These are phyloP conservation scores for Xylariomycetidae sp. DNA, from an alignment of 2,329 filamentous ascomycete species.

Conservation along the genomic window DNA sequence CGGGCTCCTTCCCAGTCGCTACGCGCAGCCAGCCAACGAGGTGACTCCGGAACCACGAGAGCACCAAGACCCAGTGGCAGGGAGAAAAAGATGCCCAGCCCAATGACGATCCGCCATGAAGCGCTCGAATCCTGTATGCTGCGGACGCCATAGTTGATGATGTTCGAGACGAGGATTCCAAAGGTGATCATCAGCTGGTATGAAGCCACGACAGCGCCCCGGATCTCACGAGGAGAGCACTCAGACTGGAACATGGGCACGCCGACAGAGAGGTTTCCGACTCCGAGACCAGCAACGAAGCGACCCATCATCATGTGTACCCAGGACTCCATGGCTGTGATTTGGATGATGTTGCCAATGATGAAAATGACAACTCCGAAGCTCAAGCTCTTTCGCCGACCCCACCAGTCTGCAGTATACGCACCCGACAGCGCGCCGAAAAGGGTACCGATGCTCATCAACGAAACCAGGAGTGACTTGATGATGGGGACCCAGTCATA, in stretches of 20 bases:
- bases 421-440: slow-evolving; percentile 48
- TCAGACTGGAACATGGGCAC: slow-evolving; percentile 65
- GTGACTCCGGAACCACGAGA: slow-evolving; percentile 49
- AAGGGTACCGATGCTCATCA: slow-evolving; percentile 50
- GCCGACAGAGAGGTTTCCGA: slow-evolving; percentile 59
- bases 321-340: slow-evolving; percentile 53
- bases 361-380: slow-evolving; percentile 52
- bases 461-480: slow-evolving; percentile 47
- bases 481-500: slow-evolving; percentile 35
- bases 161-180: slow-evolving; percentile 55
- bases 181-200: slow-evolving; percentile 71
- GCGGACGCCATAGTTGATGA: slow-evolving; percentile 48
- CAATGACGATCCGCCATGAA: slow-evolving; percentile 60
- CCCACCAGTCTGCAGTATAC: slow-evolving; percentile 50
- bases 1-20: slow-evolving; percentile 42
- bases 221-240: slow-evolving; percentile 54
- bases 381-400: slow-evolving; percentile 49
- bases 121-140: slow-evolving; percentile 33
- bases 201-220: slow-evolving; percentile 59
- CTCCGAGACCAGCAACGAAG: slow-evolving; percentile 60
- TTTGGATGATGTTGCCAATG: slow-evolving; percentile 60
- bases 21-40: slow-evolving; percentile 47
- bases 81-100: slow-evolving; percentile 47
- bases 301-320: slow-evolving; percentile 61
- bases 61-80: slow-evolving; percentile 48